Conservation (phyloP, 2,329 filamentous ascomycete species). For the Paraconiothyrium brasiliense region DNA sequence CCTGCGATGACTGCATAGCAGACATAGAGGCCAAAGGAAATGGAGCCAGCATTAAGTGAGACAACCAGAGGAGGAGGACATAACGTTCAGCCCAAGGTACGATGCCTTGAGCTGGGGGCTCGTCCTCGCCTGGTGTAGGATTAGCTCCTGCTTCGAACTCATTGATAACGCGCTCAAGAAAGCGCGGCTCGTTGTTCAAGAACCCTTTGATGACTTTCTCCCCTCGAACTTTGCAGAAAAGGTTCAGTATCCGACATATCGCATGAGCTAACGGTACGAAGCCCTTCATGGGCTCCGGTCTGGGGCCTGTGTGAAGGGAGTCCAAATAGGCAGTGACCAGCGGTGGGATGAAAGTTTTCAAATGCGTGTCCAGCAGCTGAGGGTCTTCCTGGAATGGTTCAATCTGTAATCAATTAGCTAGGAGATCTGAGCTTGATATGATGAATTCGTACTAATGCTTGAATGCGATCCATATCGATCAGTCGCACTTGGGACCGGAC, state of each 20-base stretch:
- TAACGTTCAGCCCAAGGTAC: slow-evolving; percentile 85
- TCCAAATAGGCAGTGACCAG: slow-evolving; percentile 80
- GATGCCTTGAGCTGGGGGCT: slow-evolving; percentile 28
- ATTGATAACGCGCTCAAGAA: slow-evolving; percentile 80
- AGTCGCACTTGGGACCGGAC: slow-evolving; percentile 51
- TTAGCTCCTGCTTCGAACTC: slow-evolving; percentile 72
- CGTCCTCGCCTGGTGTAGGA: slow-evolving; percentile 22
- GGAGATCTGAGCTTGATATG: neutral
- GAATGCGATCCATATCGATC: slow-evolving; percentile 52
- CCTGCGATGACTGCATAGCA: slow-evolving; percentile 44
- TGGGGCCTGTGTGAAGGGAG: slow-evolving; percentile 60
- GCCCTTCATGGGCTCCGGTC: slow-evolving; percentile 30
- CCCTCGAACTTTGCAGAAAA: slow-evolving; percentile 92
- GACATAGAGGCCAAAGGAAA: slow-evolving; percentile 93
- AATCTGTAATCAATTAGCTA: slow-evolving; percentile 56
- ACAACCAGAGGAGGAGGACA: slow-evolving; percentile 82
- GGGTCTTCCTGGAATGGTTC: slow-evolving; percentile 96
- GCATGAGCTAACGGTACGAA: slow-evolving; percentile 58
- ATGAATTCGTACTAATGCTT: slow-evolving; percentile 38
- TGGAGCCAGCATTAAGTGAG: slow-evolving; percentile 69
- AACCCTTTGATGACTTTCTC: slow-evolving; percentile 93
- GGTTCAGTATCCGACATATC: slow-evolving; percentile 83
- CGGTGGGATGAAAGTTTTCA: slow-evolving; percentile 77
- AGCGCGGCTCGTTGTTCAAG: slow-evolving; percentile 86
- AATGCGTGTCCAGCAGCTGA: slow-evolving; percentile 86